phyloP scores from a whole-genome alignment of 371 early-diverging fungal genomes.

The Funneliformis caledonium region DNA sequence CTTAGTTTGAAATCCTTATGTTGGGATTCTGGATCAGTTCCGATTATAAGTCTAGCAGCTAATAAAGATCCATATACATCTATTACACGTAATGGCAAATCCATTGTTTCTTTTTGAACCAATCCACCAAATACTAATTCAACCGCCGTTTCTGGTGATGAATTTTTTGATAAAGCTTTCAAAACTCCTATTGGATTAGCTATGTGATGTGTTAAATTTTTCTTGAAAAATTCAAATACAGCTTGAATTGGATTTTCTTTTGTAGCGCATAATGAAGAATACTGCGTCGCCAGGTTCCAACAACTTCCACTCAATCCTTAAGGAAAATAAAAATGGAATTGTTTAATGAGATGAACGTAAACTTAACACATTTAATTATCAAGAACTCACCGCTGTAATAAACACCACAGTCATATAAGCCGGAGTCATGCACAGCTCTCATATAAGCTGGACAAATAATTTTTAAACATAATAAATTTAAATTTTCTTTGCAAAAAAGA shows the following conservation, averaged over 20 bases:
- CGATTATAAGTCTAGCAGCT: slow-evolving; percentile 60
- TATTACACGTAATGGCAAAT: slow-evolving; percentile 61
- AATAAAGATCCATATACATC: slow-evolving; percentile 72
- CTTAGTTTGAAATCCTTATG: slow-evolving; percentile 51
- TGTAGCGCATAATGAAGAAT: slow-evolving; percentile 42
- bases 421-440: slow-evolving; percentile 59
- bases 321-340: background rate
- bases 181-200: background rate
- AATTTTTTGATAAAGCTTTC: background rate
- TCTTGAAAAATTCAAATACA: slow-evolving; percentile 45
- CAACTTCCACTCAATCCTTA: slow-evolving; percentile 61
- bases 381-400: slow-evolving; percentile 58
- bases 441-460: slow-evolving; percentile 52
- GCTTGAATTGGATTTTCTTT: slow-evolving; percentile 45
- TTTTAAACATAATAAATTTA: too few relatives aligned
- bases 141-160: slow-evolving; percentile 49
- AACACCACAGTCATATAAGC: slow-evolving; percentile 59
- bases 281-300: slow-evolving; percentile 55
- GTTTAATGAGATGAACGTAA: background rate
- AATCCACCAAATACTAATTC: slow-evolving; percentile 57
- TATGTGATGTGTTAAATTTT: slow-evolving; percentile 35
- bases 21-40: slow-evolving; percentile 45
- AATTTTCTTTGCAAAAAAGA: too few relatives aligned
- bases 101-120: slow-evolving; percentile 58
- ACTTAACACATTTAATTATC: background rate